Base-by-base conservation (phyloP, 345 rosid genomes). In the Stellera chamaejasme region DNA sequence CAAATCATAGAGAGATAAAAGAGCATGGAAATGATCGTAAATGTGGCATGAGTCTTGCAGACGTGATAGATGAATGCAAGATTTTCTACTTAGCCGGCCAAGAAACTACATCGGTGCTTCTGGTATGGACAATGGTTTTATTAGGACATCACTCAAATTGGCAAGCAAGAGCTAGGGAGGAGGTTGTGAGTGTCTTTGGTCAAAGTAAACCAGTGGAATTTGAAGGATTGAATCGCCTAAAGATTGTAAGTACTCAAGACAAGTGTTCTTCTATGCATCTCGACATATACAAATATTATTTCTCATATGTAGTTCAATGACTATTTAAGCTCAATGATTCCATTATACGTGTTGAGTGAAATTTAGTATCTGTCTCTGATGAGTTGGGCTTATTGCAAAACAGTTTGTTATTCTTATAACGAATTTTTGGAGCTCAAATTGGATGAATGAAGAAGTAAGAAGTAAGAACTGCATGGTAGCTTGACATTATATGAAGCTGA, bases 71-170 rank as follows among this genome's bases (percentile, higher is more conserved):
- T 11, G 65, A 74, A 64, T 70, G 69, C 43, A 69, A 63, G 43
- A 0, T 66, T 4, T 66, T 66, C 45, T 70, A 69, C 58, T 52
- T 69, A 8, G 72, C 78, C 19, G 75, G 78, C 26, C 72, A 69
- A 43, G 69, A 66, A 48, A 74, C 69, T 13, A 50, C 54, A 10
- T 57, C 67, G 9, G 12, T 19, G 25, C 44, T 74, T 57, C 64
- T 70, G 10, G 56, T 53, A 52, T 74, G 75, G 75, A 57, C 78
- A 0, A 27, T 66, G 66, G 12, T 66, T 19, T 42, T 73, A 43
- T 41, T 73, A n/a, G 14, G 65, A 27, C 39, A 36, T 45, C 60
- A 63, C 26, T 60, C 27, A 14, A 27, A 55, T 25, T 74, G 78
- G 75, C 75, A 70, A 45, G 46, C 45, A 0, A 26, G 25, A 9